These are phyloP conservation scores for Polygonum maritimum DNA, from an alignment of 148 eudicot genomes.

Conservation along the genomic window DNA sequence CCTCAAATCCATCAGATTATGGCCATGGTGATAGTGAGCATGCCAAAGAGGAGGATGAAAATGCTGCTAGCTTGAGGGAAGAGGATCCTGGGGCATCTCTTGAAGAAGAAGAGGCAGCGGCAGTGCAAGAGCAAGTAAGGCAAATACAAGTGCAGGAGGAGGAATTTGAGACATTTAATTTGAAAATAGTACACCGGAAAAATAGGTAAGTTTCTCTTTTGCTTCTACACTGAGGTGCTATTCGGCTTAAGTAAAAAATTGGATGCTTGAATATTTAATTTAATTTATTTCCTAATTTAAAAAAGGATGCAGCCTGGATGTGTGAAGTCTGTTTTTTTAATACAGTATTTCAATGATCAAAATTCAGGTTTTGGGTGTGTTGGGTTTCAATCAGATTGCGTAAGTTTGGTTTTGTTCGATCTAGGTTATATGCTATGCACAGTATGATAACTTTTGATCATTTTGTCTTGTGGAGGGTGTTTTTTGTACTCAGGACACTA, in stretches of 20 bases:
- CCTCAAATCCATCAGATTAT: slow-evolving; percentile 69
- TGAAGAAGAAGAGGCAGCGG: slow-evolving; percentile 96
- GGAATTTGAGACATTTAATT: slow-evolving; percentile 90
- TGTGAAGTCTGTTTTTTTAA: not conserved
- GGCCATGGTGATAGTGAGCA: slow-evolving; percentile 50
- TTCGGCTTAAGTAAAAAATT: not conserved
- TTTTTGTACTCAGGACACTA: not conserved
- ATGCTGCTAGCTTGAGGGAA: slow-evolving; percentile 34
- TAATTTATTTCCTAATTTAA: not conserved
- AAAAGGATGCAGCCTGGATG: not conserved
- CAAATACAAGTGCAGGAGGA: slow-evolving; percentile 97
- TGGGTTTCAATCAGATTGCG: not conserved
- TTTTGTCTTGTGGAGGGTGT: not conserved
- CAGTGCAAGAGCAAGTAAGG: slow-evolving; percentile 96
- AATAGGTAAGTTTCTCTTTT: slow-evolving; percentile 51
- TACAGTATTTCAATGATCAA: not conserved
- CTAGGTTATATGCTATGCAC: not conserved
- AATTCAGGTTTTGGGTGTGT: not conserved
- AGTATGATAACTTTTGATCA: not conserved
- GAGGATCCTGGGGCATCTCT: slow-evolving; percentile 60
- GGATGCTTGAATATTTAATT: not conserved
- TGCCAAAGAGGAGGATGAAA: slow-evolving; percentile 41
- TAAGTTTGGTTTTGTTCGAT: not conserved
- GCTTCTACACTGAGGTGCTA: not conserved
- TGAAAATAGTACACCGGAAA: slow-evolving; percentile 91